Evolutionary conservation across 345 rosid genomes (phyloP), one percentile per base, ranked within the genome.

Genomic region (Turnera subulata): DNA sequence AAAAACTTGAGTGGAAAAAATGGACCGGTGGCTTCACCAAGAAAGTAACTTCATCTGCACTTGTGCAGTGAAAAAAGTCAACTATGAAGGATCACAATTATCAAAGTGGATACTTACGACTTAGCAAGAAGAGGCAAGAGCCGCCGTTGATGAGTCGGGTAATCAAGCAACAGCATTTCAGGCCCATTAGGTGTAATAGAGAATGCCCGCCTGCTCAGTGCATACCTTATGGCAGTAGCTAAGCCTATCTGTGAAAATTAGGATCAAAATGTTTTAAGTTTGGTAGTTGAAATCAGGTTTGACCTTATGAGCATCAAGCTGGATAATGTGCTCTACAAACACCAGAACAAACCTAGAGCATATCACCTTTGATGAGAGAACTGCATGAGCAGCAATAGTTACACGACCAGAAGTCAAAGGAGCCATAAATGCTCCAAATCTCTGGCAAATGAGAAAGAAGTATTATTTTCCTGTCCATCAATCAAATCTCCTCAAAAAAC

Each of bases 391-490:
- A 45, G 98, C 90, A 77, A 92, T 78, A 37, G 61, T 83, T 68
- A 92, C 88, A n/a, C 98, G 87, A 29, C 98, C 98, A 59, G 80
- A 78, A 19, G 96, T 92, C 78, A 92, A 67, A 55, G 98, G 98
- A 58, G 98, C 89, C 74, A 92, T 61, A 78, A 92, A 92, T 58
- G 98, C 96, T 66, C 83, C 96, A 75, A 92, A 92, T 71, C 96
- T 86, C 98, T 92, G 82, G 18, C 48, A 65, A 26, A n/a, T 52
- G 51, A 43, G 44, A 18, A n/a, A n/a, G n/a, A 14, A 12, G 35
- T 47, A 55, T 56, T 35, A 12, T 38, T 56, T 19, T n/a, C 5
- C 45, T 44, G 14, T 42, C 17, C 12, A 39, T 22, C 16, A 47
- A 47, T 20, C 18, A 48, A 39, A 67, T 3, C 17, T 25, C 61